phyloP scores from a whole-genome alignment of 306 rosid genomes.

The Quercus suber region DNA sequence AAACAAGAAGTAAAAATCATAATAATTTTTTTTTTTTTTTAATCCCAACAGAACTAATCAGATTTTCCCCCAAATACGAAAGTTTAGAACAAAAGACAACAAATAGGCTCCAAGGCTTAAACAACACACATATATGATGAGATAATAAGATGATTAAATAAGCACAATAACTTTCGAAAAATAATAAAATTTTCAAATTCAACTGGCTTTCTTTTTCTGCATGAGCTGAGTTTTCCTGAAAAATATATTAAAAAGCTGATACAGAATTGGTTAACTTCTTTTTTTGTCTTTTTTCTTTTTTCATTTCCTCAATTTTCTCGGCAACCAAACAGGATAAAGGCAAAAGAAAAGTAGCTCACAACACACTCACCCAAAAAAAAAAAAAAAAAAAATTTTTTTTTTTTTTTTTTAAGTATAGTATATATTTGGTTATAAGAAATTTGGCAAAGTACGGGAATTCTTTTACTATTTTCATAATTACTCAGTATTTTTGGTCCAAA shows the following conservation, averaged over 20 bases:
- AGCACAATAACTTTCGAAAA: background rate
- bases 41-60: background rate
- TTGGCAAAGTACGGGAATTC: too few species aligned
- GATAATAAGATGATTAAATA: background rate
- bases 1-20: background rate
- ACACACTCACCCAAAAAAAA: background rate
- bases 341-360: background rate
- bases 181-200: background rate
- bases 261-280: background rate
- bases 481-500: background rate
- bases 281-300: background rate
- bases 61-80: background rate
- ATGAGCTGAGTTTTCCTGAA: background rate
- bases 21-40: background rate
- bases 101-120: slow-evolving; percentile 8
- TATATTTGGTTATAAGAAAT: too few species aligned
- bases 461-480: too few species aligned
- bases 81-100: background rate
- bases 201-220: slow-evolving; percentile 12
- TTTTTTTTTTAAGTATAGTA: too few species aligned
- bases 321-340: slow-evolving; percentile 4
- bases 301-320: slow-evolving; percentile 5
- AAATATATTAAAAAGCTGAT: background rate
- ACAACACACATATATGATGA: background rate
- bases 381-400: background rate